Evolutionary conservation across 2,329 filamentous ascomycete species (phyloP), one percentile per base, ranked within the genome.

Genomic region (Fusarium sp.): DNA sequence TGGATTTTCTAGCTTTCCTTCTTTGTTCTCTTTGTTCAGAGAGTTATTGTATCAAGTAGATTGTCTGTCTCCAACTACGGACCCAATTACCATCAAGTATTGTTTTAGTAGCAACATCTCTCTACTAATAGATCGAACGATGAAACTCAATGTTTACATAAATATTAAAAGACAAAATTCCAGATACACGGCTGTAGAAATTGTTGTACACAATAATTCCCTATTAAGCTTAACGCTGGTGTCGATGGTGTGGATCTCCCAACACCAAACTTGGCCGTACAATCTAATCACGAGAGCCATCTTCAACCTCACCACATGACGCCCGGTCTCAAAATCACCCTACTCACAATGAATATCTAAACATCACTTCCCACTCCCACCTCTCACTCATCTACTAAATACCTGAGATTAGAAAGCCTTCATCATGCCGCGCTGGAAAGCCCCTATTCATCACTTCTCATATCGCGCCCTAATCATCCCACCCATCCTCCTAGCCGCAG

Each of bases 391-490:
- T 21, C 15, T 12, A 26, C 24, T 23, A 7, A 15, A 10, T 2
- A n/a, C 10, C 18, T 12, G 16, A 5, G 9, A 38, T 10, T 10
- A 33, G 11, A 24, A 35, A 26, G 24, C 8, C n/a, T 24, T 9
- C 63, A 54, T 18, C 38, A 72, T 73, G 68, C 39, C 66, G 6
- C 72, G 73, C 42, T 75, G 77, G 66, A 78, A 75, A 49, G 80
- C 80, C 13, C 86, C 86, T 18, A 83, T 89, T 56, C 84, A 86
- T 33, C 80, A 82, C 71, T 84, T 89, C 72, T 74, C 83, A 46
- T 83, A 87, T 48, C 84, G 83, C 39, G 85, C 85, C 75, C 77
- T 88, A 35, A 76, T 84, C n/a, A 81, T 88, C 42, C 74, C 83
- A 4, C 82, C 85, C 12, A 77, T 85, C 47, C 73, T 86, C 29